Conservation (phyloP, 192 early-diverging fungal species). For the Coemansia furcata region DNA sequence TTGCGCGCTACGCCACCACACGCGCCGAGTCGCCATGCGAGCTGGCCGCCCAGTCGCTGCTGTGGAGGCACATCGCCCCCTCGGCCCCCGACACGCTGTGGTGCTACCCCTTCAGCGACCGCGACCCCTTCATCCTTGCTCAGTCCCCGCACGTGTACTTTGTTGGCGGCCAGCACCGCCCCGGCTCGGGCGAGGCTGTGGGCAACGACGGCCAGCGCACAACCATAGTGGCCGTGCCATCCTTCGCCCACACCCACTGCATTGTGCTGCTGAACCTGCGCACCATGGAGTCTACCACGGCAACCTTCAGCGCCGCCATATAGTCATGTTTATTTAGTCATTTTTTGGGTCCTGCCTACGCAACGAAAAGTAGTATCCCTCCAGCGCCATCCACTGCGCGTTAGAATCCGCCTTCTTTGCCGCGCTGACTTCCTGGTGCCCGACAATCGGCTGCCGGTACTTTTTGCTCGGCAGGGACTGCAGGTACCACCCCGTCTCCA, state of each 20-base stretch:
- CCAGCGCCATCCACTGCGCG: constrained; percentile 47
- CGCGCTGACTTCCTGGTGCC: constrained; percentile 51
- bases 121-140: constrained; percentile 84
- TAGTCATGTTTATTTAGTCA: neutral
- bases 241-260: constrained; percentile 63
- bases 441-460: constrained; percentile 44
- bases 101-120: constrained; percentile 87
- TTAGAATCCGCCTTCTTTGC: constrained; percentile 31
- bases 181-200: constrained; percentile 52
- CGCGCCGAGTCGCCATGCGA: constrained; percentile 54
- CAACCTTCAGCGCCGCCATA: constrained; percentile 1
- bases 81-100: constrained; percentile 93
- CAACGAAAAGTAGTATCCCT: constrained; percentile 41
- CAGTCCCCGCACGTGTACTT: constrained; percentile 81
- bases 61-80: constrained; percentile 89
- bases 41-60: constrained; percentile 69
- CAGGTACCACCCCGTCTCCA: constrained; percentile 36
- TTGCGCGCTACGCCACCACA: constrained; percentile 64
- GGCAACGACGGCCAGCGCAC: constrained; percentile 59
- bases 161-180: constrained; percentile 82
- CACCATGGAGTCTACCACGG: constrained; percentile 55
- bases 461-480: constrained; percentile 38
- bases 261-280: constrained; percentile 80
- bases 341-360: too few species aligned
- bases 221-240: constrained; percentile 74